Conservation (phyloP, 2,329 filamentous ascomycete genomes). For the Ascochyta viciae-villosae region DNA sequence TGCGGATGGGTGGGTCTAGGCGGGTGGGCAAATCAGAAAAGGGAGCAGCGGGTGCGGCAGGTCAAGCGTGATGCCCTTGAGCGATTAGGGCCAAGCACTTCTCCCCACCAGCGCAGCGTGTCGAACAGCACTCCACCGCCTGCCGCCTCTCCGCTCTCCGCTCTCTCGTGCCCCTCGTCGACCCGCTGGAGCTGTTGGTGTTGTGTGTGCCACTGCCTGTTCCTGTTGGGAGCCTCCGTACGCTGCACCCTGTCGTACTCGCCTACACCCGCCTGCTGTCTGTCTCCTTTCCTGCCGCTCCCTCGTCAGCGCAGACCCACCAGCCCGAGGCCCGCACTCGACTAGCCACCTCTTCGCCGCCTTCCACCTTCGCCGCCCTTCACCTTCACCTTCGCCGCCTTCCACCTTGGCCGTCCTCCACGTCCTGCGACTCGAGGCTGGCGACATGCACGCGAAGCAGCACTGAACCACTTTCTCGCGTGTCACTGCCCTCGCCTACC, state of each 20-base stretch:
- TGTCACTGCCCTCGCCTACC: constrained; percentile 6
- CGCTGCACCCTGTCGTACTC: background rate
- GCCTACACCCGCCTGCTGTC: background rate
- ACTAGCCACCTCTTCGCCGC: constrained; percentile 14
- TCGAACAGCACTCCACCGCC: constrained; percentile 12
- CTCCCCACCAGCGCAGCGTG: constrained; percentile 12
- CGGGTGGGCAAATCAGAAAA: constrained; percentile 5
- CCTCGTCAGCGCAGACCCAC: constrained; percentile 17
- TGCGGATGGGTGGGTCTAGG: constrained; percentile 9
- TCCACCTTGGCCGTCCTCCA: too few species aligned
- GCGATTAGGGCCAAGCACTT: constrained; percentile 2
- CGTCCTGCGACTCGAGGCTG: constrained; percentile 18
- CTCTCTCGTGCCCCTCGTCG: constrained; percentile 9
- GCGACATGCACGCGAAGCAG: constrained; percentile 16
- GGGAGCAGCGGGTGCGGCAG: constrained; percentile 10
- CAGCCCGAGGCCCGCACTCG: constrained; percentile 11
- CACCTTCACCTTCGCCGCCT: background rate
- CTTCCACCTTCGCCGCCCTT: background rate
- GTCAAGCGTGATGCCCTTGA: constrained; percentile 12
- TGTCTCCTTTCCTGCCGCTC: constrained; percentile 15
- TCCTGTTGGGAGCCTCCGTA: background rate
- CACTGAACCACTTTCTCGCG: constrained; percentile 11
- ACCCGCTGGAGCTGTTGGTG: background rate
- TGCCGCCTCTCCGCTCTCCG: background rate
- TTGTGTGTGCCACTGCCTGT: background rate